A percentile compares a stretch with the other conserved stretches of the same genome.
Conservation (phyloP, 2,329 filamentous ascomycete genomes). For the Penicillium capsulatum region DNA sequence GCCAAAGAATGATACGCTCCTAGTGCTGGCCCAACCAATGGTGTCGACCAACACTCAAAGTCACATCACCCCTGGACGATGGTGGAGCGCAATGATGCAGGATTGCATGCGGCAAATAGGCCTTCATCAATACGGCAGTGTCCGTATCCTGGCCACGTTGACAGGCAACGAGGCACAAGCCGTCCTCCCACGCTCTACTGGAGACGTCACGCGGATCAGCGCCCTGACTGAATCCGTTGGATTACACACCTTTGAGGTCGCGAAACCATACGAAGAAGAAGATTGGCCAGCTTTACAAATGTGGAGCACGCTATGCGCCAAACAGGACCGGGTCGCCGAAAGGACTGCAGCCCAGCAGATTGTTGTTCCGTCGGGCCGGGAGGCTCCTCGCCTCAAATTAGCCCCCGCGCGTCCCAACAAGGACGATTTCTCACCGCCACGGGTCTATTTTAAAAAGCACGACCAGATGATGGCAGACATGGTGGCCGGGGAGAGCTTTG, state of each 20-base stretch:
- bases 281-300: conserved; percentile 22
- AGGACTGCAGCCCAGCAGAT: conserved; percentile 28
- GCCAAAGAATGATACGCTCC: conserved; percentile 64
- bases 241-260: conserved; percentile 51
- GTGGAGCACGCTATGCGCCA: conserved; percentile 23
- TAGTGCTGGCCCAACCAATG: conserved; percentile 66
- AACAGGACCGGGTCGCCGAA: conserved; percentile 27
- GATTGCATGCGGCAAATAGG: conserved; percentile 55
- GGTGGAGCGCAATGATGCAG: conserved; percentile 52
- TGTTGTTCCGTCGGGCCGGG: conserved; percentile 29
- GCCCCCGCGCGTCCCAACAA: conserved; percentile 13
- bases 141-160: conserved; percentile 74
- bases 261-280: conserved; percentile 36
- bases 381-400: conserved; percentile 25
- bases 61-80: conserved; percentile 53
- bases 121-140: conserved; percentile 71
- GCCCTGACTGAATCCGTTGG: conserved; percentile 56
- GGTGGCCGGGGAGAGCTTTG: too few relatives aligned
- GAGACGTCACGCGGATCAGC: conserved; percentile 53
- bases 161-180: conserved; percentile 56
- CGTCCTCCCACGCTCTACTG: conserved; percentile 59
- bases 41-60: conserved; percentile 49
- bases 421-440: neutral
- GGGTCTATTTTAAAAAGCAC: too few relatives aligned
- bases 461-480: too few relatives aligned